Conservation (phyloP, 176 grass and related monocot species). For the Typha latifolia region DNA sequence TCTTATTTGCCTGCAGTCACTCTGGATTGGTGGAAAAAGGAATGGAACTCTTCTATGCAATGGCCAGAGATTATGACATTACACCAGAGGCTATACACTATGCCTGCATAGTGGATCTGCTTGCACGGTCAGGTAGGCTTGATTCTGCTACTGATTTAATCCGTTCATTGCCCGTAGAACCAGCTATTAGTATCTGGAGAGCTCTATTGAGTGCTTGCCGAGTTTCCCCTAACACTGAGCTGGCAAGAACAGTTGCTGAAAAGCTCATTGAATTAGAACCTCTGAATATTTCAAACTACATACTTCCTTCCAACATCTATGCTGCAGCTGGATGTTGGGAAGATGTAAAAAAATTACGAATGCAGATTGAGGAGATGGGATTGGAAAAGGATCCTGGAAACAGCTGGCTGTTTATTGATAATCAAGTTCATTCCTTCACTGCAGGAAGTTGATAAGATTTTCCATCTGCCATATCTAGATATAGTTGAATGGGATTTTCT, state of each 20-base stretch:
- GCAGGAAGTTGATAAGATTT: slow-evolving; percentile 4
- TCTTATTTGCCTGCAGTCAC: slow-evolving; percentile 18
- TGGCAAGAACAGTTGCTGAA: slow-evolving; percentile 19
- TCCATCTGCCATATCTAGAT: not conserved
- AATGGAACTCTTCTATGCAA: slow-evolving; percentile 15
- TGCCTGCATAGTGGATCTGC: slow-evolving; percentile 18
- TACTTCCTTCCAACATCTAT: slow-evolving; percentile 24
- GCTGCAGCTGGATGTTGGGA: slow-evolving; percentile 17
- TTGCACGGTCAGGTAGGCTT: slow-evolving; percentile 15
- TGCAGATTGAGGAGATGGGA: slow-evolving; percentile 15
- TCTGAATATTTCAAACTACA: slow-evolving; percentile 23
- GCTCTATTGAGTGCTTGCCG: slow-evolving; percentile 16
- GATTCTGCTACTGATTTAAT: slow-evolving; percentile 13
- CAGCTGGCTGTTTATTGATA: slow-evolving; percentile 14
- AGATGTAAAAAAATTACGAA: slow-evolving; percentile 7
- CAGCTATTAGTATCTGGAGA: slow-evolving; percentile 16
- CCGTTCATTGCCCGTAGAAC: slow-evolving; percentile 9
- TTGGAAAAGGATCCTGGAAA: slow-evolving; percentile 19
- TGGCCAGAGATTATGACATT: slow-evolving; percentile 9
- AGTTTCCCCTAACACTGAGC: slow-evolving; percentile 3
- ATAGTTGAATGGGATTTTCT: not conserved
- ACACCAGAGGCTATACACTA: slow-evolving; percentile 17
- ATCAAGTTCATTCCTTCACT: slow-evolving; percentile 17
- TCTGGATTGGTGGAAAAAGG: slow-evolving; percentile 18
- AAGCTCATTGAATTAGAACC: slow-evolving; percentile 21